Evolutionary conservation across 75 land plant species (phyloP).

Genomic region (Cupressus sempervirens): DNA sequence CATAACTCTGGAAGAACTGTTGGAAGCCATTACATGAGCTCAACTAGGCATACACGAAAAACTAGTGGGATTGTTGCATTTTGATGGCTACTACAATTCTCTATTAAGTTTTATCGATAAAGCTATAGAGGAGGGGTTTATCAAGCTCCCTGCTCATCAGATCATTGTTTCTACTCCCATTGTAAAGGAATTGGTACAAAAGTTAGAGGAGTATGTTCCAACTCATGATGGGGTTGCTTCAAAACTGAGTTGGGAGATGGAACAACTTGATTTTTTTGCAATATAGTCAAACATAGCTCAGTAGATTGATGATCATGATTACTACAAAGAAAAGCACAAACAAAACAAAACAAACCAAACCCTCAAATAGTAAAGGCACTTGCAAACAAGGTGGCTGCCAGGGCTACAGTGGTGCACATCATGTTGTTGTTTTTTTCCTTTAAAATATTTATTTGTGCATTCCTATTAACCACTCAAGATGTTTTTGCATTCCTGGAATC

Average conservation of each 20-base stretch:
- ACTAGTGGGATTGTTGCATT: constrained; percentile 50
- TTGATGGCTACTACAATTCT: constrained; percentile 52
- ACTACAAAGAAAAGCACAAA: not conserved
- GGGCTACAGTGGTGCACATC: too few relatives aligned
- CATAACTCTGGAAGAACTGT: constrained; percentile 53
- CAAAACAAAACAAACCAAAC: not conserved
- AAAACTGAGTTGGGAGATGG: constrained; percentile 63
- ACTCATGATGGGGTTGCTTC: constrained; percentile 38
- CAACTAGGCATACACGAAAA: constrained; percentile 63
- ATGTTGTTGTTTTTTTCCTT: too few relatives aligned
- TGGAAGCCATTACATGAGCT: constrained; percentile 61
- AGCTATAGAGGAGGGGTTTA: constrained; percentile 47
- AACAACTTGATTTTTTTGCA: constrained; percentile 26
- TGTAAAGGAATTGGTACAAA: constrained; percentile 26
- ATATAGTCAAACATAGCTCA: constrained; percentile 31
- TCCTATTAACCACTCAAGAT: too few relatives aligned
- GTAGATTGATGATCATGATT: not conserved
- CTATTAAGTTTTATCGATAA: constrained; percentile 41
- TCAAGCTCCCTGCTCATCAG: constrained; percentile 37
- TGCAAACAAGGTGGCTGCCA: not conserved
- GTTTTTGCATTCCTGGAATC: too few relatives aligned
- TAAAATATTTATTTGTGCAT: too few relatives aligned
- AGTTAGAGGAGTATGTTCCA: constrained; percentile 51
- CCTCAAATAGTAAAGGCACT: not conserved
- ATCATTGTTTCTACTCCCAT: constrained; percentile 41